phyloP scores from a whole-genome alignment of 176 grass and related monocot species.

The Musa acuminata region DNA sequence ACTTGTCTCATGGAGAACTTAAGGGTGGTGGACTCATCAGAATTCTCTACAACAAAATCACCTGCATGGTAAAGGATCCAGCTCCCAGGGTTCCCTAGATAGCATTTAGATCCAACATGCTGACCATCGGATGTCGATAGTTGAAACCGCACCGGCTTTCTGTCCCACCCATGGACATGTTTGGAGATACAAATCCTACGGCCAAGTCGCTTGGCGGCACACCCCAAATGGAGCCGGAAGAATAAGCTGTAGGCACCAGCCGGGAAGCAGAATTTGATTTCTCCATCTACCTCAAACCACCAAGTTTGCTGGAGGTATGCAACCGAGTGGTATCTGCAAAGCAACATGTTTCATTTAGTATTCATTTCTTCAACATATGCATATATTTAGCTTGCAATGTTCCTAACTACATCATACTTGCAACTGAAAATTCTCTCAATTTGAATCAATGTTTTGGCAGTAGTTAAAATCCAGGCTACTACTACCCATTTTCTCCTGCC shows the following conservation, averaged over 20 bases:
- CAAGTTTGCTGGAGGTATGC: conserved; percentile 11
- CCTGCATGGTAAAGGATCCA: conserved; percentile 17
- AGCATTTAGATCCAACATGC: not conserved
- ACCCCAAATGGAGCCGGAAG: conserved; percentile 4
- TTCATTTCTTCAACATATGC: no score
- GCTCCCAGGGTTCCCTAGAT: not conserved
- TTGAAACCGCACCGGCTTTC: conserved; percentile 2
- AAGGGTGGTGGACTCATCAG: not conserved
- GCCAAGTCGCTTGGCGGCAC: conserved; percentile 2
- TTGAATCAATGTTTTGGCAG: no score
- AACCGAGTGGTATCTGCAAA: not conserved
- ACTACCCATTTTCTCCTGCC: no score
- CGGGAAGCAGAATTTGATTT: conserved; percentile 10
- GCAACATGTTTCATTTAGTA: not conserved
- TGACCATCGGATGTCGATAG: conserved; percentile 11
- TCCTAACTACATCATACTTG: no score
- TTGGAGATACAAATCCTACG: not conserved
- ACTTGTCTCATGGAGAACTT: conserved; percentile 12
- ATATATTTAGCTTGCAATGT: no score
- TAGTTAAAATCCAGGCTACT: no score
- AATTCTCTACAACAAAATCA: conserved; percentile 7
- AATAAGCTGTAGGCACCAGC: conserved; percentile 8
- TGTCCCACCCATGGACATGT: conserved; percentile 12
- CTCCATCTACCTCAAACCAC: conserved; percentile 2
- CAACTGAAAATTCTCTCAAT: no score